A percentile compares a stretch with the other conserved stretches of the same genome.
Conservation (phyloP, 306 rosid genomes). For the Dalbergia cultrata region DNA sequence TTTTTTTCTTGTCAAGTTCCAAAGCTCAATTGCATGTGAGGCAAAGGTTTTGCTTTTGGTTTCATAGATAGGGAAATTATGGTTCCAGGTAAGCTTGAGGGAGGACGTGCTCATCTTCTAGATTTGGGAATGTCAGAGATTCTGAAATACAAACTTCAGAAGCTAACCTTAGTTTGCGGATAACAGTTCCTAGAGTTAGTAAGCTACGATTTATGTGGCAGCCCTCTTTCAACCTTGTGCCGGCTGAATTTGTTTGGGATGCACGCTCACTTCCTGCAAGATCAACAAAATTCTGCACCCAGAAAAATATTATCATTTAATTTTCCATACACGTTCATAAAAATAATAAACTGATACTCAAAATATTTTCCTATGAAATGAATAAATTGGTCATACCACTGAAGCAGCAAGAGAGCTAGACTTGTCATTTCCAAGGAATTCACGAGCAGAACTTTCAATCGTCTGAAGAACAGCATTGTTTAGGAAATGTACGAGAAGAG, state of each 20-base stretch:
- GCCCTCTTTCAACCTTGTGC: slow-evolving; percentile 95
- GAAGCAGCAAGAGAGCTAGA: slow-evolving; percentile 90
- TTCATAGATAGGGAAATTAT: not conserved
- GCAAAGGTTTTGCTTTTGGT: slow-evolving; percentile 18
- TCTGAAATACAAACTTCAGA: slow-evolving; percentile 38
- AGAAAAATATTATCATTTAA: slow-evolving; percentile 22
- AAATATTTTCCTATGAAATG: slow-evolving; percentile 3
- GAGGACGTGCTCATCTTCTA: not conserved
- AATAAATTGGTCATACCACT: slow-evolving; percentile 69
- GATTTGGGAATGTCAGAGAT: slow-evolving; percentile 25
- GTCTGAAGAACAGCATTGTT: slow-evolving; percentile 64
- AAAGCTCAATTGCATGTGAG: slow-evolving; percentile 4
- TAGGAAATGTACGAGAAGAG: slow-evolving; percentile 41
- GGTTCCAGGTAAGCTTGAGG: not conserved
- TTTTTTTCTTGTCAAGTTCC: no score
- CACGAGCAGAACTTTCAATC: slow-evolving; percentile 91
- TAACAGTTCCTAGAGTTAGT: slow-evolving; percentile 94
- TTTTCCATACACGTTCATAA: slow-evolving; percentile 36
- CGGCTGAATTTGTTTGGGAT: slow-evolving; percentile 95
- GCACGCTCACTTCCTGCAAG: slow-evolving; percentile 99
- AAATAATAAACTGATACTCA: slow-evolving; percentile 11
- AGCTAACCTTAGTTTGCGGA: slow-evolving; percentile 97
- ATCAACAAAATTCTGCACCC: slow-evolving; percentile 85
- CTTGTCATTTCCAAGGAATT: slow-evolving; percentile 91
- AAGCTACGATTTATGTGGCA: slow-evolving; percentile 99